Evolutionary conservation across 1,139 yeast genomes (phyloP).

Genomic region (Candida albicans): DNA sequence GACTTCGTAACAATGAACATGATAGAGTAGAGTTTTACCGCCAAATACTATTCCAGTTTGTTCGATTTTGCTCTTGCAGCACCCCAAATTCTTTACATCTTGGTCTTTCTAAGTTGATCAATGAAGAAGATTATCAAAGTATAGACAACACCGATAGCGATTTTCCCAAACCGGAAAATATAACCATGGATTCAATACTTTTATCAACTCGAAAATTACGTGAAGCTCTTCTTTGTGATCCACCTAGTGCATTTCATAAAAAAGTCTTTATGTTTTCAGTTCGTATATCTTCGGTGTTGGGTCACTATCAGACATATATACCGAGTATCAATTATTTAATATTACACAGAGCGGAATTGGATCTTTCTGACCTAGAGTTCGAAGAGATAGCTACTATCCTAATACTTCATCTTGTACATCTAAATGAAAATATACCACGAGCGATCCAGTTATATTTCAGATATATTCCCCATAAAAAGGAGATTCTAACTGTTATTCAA

Average conservation of each 20-base stretch:
- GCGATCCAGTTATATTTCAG: conserved; percentile 35
- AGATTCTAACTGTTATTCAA: conserved; percentile 25
- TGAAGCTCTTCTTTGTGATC: conserved; percentile 48
- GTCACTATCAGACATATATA: conserved; percentile 57
- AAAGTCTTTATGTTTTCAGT: conserved; percentile 53
- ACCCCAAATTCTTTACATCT: conserved; percentile 19
- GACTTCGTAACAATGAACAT: conserved; percentile 43
- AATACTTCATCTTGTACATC: conserved; percentile 50
- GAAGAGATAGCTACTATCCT: conserved; percentile 42
- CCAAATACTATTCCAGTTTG: conserved; percentile 32
- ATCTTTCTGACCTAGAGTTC: conserved; percentile 24
- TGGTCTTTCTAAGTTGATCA: conserved; percentile 18
- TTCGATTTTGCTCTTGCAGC: conserved; percentile 26
- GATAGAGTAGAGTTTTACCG: conserved; percentile 42
- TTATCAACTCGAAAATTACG: conserved; percentile 46
- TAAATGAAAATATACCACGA: conserved; percentile 33
- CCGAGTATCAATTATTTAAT: conserved; percentile 52
- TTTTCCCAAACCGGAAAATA: neutral
- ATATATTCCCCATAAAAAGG: conserved; percentile 26
- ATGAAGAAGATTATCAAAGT: conserved; percentile 9
- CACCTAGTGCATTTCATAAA: conserved; percentile 41
- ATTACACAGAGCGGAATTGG: conserved; percentile 12
- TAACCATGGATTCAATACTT: conserved; percentile 28
- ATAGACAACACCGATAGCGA: neutral
- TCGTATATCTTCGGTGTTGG: conserved; percentile 45